Evolutionary conservation across 148 eudicot species (phyloP).

Genomic region (Persicaria tinctoria): DNA sequence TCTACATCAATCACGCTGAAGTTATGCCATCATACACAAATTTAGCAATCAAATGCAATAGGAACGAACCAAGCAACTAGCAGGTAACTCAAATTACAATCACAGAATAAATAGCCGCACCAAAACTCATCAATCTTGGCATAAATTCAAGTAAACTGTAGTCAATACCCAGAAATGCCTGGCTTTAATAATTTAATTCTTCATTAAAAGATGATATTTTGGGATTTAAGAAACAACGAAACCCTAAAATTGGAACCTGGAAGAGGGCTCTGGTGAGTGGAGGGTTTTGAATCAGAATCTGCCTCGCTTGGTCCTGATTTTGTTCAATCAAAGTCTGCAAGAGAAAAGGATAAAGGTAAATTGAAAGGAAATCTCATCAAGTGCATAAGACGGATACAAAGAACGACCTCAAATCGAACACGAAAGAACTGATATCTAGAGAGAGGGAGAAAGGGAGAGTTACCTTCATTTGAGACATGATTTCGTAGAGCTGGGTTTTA

Average conservation of each 20-base stretch:
- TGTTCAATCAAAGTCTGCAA: slow-evolving; percentile 69
- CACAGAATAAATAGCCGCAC: not conserved
- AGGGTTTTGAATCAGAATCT: slow-evolving; percentile 81
- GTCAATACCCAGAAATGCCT: not conserved
- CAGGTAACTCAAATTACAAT: not conserved
- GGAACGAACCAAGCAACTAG: not conserved
- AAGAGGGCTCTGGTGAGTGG: slow-evolving; percentile 74
- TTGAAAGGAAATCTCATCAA: slow-evolving; percentile 4
- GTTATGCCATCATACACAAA: not conserved
- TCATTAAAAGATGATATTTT: not conserved
- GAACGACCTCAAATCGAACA: not conserved
- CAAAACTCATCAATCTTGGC: not conserved
- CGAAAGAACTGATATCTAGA: not conserved
- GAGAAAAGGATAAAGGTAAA: slow-evolving; percentile 11
- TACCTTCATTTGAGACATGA: slow-evolving; percentile 95
- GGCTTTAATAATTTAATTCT: not conserved
- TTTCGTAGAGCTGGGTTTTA: slow-evolving; percentile 69
- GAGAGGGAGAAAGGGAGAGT: not conserved
- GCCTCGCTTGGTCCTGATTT: slow-evolving; percentile 83
- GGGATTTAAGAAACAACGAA: not conserved
- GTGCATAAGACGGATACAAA: not conserved
- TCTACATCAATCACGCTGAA: not conserved
- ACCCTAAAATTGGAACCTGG: slow-evolving; percentile 38
- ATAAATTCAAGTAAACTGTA: not conserved
- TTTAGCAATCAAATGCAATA: not conserved